Evolutionary conservation across 2,329 filamentous ascomycete species (phyloP).

Genomic region (Paecilomyces sp.): DNA sequence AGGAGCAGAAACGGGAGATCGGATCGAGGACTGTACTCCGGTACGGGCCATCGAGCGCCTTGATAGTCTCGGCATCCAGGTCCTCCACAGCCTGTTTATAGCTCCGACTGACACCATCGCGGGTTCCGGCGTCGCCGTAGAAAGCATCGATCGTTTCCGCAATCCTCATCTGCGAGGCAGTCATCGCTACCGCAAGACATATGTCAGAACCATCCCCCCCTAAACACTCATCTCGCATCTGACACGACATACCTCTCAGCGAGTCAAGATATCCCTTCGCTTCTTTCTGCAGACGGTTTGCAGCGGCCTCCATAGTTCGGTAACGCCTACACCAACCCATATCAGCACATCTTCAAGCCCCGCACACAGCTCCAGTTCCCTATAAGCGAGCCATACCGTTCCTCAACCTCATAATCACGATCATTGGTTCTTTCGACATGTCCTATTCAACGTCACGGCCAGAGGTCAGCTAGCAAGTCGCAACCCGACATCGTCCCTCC

Average conservation of each 20-base stretch:
- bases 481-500: not conserved
- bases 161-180: slow-evolving; percentile 97
- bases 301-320: slow-evolving; percentile 93
- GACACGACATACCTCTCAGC: slow-evolving; percentile 61
- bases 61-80: slow-evolving; percentile 95
- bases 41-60: slow-evolving; percentile 94
- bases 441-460: slow-evolving; percentile 40
- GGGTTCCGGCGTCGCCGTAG: slow-evolving; percentile 91
- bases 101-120: slow-evolving; percentile 88
- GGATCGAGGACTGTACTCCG: slow-evolving; percentile 91
- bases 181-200: slow-evolving; percentile 68
- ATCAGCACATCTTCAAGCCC: slow-evolving; percentile 7
- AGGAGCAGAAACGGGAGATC: slow-evolving; percentile 91
- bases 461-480: not conserved
- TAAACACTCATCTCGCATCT: not conserved
- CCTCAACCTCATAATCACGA: slow-evolving; percentile 96
- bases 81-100: slow-evolving; percentile 99
- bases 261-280: slow-evolving; percentile 97
- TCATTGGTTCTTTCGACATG: slow-evolving; percentile 99
- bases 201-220: not conserved
- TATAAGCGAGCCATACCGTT: slow-evolving; percentile 51
- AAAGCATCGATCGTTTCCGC: slow-evolving; percentile 99
- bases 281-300: slow-evolving; percentile 88
- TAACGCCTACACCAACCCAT: slow-evolving; percentile 60
- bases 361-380: not conserved